These are phyloP conservation scores for Oldenlandia corymbosa DNA, from an alignment of 257 asterid genomes.

Conservation along the genomic window DNA sequence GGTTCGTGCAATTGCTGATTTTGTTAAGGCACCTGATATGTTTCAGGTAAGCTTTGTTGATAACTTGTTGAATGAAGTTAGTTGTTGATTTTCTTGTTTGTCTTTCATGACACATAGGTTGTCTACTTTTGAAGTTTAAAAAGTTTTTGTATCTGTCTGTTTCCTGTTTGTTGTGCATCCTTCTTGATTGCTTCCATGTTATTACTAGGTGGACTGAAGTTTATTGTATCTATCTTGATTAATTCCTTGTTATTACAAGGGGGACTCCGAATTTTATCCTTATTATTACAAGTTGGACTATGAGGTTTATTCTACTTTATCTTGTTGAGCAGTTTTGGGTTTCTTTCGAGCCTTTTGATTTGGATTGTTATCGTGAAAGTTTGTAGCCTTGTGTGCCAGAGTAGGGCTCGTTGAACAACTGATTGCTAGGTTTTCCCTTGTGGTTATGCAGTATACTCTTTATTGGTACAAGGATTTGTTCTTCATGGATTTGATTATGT, in stretches of 20 bases:
- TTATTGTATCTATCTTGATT: background rate
- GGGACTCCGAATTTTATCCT: no score
- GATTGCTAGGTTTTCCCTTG: background rate
- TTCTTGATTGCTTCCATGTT: no score
- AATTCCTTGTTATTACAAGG: no score
- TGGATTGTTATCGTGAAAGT: background rate
- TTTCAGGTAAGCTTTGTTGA: conserved; percentile 49
- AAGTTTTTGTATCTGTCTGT: no score
- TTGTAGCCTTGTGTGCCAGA: background rate
- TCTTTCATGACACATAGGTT: no score
- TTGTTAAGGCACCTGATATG: conserved; percentile 80
- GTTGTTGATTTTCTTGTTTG: no score
- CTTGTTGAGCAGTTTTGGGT: background rate
- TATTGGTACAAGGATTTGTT: background rate
- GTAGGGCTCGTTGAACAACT: background rate
- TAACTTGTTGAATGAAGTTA: no score
- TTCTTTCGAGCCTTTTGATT: background rate
- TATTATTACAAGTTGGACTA: no score
- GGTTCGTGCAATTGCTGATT: conserved; percentile 61
- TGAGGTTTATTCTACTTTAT: background rate
- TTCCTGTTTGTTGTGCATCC: no score
- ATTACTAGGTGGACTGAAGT: no score
- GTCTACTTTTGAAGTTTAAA: no score
- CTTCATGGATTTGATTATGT: background rate
- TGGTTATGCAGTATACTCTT: background rate